Conservation (phyloP, 73 alveolate genomes). For the Paramecium octaurelia region DNA sequence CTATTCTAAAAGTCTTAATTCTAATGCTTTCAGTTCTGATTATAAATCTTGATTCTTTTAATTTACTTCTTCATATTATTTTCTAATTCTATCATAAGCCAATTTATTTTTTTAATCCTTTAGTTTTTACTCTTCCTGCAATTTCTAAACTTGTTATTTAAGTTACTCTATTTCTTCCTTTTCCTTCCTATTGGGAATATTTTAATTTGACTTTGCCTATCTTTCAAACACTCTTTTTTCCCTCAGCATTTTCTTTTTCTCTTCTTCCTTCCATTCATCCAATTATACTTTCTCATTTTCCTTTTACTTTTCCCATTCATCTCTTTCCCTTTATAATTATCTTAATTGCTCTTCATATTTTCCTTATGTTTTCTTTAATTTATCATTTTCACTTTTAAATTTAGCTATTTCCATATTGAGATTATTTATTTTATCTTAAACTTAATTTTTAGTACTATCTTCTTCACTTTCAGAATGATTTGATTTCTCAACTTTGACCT, state of each 20-base stretch:
- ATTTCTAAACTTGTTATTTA: slow-evolving; percentile 75
- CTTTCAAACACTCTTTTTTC: slow-evolving; percentile 59
- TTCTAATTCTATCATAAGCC: slow-evolving; percentile 84
- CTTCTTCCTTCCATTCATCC: slow-evolving; percentile 57
- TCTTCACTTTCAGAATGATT: not conserved
- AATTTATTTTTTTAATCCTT: slow-evolving; percentile 88
- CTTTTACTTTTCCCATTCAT: slow-evolving; percentile 47
- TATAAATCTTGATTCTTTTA: slow-evolving; percentile 77
- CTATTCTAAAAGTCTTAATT: slow-evolving; percentile 53
- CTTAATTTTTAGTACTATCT: not conserved
- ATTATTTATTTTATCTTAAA: slow-evolving; percentile 9
- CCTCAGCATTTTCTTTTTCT: slow-evolving; percentile 41
- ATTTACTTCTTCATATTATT: slow-evolving; percentile 78
- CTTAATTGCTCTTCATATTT: slow-evolving; percentile 49
- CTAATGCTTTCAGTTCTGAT: slow-evolving; percentile 73
- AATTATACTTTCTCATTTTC: slow-evolving; percentile 42
- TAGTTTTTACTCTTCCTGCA: slow-evolving; percentile 78
- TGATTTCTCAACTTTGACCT: not conserved
- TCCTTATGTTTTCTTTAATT: slow-evolving; percentile 45
- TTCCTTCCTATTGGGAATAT: slow-evolving; percentile 76
- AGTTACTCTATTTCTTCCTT: slow-evolving; percentile 91
- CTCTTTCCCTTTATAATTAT: slow-evolving; percentile 40
- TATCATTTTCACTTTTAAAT: slow-evolving; percentile 54
- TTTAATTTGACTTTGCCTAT: slow-evolving; percentile 19
- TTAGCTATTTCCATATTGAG: slow-evolving; percentile 32